Conservation (phyloP, 2,329 filamentous ascomycete genomes). For the Cadophora luteo-olivacea region DNA sequence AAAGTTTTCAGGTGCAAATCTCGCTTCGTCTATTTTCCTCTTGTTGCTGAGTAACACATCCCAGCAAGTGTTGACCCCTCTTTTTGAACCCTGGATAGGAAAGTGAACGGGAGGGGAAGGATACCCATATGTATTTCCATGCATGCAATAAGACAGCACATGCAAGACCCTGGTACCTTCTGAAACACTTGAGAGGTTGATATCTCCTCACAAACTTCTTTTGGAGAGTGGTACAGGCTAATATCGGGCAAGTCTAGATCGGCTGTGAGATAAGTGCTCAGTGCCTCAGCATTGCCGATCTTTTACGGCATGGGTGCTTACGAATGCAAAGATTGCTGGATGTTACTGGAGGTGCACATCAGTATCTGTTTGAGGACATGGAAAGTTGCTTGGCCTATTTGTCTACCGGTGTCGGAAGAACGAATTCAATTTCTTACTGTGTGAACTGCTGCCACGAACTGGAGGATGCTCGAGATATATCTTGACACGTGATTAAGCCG, state of each 20-base stretch:
- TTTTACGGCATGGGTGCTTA: background rate
- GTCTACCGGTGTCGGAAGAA: background rate
- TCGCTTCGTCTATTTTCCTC: background rate
- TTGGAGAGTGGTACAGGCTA: conserved; percentile 1
- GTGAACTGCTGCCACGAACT: background rate
- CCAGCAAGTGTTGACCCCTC: background rate
- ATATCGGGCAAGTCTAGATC: background rate
- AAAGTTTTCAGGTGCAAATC: background rate
- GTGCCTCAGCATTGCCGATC: background rate
- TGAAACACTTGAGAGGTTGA: conserved; percentile 9
- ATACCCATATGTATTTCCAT: background rate
- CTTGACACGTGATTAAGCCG: background rate
- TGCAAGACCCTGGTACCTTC: background rate
- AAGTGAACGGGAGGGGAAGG: conserved; percentile 16
- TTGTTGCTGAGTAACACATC: conserved; percentile 3
- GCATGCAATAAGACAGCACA: conserved; percentile 1
- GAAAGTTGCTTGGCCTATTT: background rate
- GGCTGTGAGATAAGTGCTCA: background rate
- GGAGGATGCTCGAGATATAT: background rate
- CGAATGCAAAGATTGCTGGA: background rate
- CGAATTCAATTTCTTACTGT: no score
- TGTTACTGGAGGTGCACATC: background rate
- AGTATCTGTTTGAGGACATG: background rate
- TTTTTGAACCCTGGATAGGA: conserved; percentile 8
- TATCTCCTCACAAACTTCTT: background rate